A percentile compares a stretch with the other conserved stretches of the same genome.
Evolutionary conservation across 2,329 filamentous ascomycete species (phyloP).

Genomic region (Venturia oleaginea): DNA sequence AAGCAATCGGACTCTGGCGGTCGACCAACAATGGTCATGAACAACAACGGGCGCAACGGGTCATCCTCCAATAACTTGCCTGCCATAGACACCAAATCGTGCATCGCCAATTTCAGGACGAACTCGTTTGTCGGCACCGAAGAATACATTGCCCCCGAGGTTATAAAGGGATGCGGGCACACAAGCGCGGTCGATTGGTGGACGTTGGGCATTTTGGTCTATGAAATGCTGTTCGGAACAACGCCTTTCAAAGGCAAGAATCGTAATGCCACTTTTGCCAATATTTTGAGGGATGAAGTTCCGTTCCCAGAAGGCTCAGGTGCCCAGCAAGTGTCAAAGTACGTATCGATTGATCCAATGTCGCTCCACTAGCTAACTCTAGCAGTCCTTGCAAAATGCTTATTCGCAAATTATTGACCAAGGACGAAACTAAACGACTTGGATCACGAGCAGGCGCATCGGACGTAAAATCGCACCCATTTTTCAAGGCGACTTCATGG

Average conservation of each 20-base stretch:
- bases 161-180: conserved; percentile 97
- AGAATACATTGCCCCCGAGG: conserved; percentile 97
- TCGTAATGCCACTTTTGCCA: conserved; percentile 93
- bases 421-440: conserved; percentile 88
- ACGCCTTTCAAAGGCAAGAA: conserved; percentile 99
- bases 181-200: conserved; percentile 99
- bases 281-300: conserved; percentile 91
- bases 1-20: conserved; percentile 96
- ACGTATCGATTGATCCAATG: conserved; percentile 33
- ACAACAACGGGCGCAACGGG: conserved; percentile 59
- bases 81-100: conserved; percentile 97
- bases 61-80: conserved; percentile 78
- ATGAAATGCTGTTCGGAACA: conserved; percentile 97
- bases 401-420: conserved; percentile 93
- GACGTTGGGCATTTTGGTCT: conserved; percentile 94
- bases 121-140: conserved; percentile 98
- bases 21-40: conserved; percentile 95
- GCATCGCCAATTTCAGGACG: conserved; percentile 94
- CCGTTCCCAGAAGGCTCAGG: conserved; percentile 87
- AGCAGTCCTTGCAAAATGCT: conserved; percentile 86
- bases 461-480: conserved; percentile 91
- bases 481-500: conserved; percentile 95
- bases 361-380: conserved; percentile 24
- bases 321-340: conserved; percentile 84
- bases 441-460: conserved; percentile 92